Conservation (phyloP, 768 basidiomycete species). For the Macrolepiota fuliginosa region DNA sequence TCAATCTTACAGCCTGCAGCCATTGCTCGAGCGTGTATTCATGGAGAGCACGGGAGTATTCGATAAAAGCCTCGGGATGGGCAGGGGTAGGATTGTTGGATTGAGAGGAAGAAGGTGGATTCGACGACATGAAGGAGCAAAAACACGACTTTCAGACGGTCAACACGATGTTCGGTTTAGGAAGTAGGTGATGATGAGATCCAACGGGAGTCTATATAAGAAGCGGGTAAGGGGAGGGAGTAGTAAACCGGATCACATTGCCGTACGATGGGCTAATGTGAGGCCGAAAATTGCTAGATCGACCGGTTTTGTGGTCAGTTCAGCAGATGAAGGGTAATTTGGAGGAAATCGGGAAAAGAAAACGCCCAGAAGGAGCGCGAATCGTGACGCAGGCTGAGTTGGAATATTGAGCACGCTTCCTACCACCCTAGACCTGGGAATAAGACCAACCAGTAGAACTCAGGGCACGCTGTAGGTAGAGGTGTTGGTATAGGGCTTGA, state of each 20-base stretch:
- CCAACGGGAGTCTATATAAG: slow-evolving; percentile 8
- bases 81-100: slow-evolving; percentile 16
- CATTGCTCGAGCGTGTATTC: slow-evolving; percentile 66
- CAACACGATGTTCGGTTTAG: neutral
- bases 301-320: neutral
- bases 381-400: neutral
- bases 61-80: slow-evolving; percentile 33
- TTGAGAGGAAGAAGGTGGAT: slow-evolving; percentile 1
- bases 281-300: slow-evolving; percentile 12
- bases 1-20: slow-evolving; percentile 60
- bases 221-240: neutral
- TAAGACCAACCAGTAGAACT: neutral
- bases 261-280: slow-evolving; percentile 13
- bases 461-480: no score
- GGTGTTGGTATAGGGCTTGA: neutral
- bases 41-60: slow-evolving; percentile 64
- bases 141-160: neutral
- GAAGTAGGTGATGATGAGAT: neutral
- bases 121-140: slow-evolving; percentile 11
- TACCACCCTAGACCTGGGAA: neutral
- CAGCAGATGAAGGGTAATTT: neutral
- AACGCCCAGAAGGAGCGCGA: slow-evolving; percentile 8
- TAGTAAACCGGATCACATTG: slow-evolving; percentile 21
- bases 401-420: slow-evolving; percentile 3
- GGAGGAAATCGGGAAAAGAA: slow-evolving; percentile 5